Conservation (phyloP, 805 yeast genomes). For the Wickerhamomyces rabaulensis region DNA sequence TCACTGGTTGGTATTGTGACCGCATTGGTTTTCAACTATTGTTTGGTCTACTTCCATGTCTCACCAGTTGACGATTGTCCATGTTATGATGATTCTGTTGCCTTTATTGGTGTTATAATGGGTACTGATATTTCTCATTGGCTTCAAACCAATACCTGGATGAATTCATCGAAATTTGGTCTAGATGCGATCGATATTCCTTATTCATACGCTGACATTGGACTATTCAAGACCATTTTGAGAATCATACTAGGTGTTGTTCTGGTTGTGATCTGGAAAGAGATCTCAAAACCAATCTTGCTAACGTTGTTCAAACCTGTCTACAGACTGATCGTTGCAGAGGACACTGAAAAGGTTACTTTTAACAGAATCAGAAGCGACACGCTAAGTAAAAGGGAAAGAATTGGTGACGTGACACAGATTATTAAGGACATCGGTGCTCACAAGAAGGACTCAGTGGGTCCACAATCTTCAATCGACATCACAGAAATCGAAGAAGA, state of each 20-base stretch:
- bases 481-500: slow-evolving; percentile 19
- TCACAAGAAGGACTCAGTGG: slow-evolving; percentile 15
- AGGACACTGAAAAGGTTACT: slow-evolving; percentile 5
- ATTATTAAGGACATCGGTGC: slow-evolving; percentile 13
- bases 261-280: slow-evolving; percentile 68
- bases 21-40: slow-evolving; percentile 36
- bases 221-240: slow-evolving; percentile 33
- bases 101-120: slow-evolving; percentile 80
- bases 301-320: slow-evolving; percentile 54
- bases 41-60: slow-evolving; percentile 63
- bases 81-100: slow-evolving; percentile 91
- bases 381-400: slow-evolving; percentile 21
- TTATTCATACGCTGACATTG: slow-evolving; percentile 36
- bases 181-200: slow-evolving; percentile 32
- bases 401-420: slow-evolving; percentile 15
- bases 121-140: slow-evolving; percentile 56
- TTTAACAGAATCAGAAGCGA: slow-evolving; percentile 22
- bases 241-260: slow-evolving; percentile 60
- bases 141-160: slow-evolving; percentile 20
- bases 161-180: slow-evolving; percentile 12
- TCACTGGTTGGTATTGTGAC: slow-evolving; percentile 29
- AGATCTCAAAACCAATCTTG: slow-evolving; percentile 61
- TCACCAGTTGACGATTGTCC: slow-evolving; percentile 93
- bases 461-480: slow-evolving; percentile 23
- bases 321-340: slow-evolving; percentile 27